A percentile compares a stretch with the other conserved stretches of the same genome.
These are phyloP conservation scores for Musa schizocarpa DNA, from an alignment of 176 grass and related monocot genomes.

Conservation along the genomic window DNA sequence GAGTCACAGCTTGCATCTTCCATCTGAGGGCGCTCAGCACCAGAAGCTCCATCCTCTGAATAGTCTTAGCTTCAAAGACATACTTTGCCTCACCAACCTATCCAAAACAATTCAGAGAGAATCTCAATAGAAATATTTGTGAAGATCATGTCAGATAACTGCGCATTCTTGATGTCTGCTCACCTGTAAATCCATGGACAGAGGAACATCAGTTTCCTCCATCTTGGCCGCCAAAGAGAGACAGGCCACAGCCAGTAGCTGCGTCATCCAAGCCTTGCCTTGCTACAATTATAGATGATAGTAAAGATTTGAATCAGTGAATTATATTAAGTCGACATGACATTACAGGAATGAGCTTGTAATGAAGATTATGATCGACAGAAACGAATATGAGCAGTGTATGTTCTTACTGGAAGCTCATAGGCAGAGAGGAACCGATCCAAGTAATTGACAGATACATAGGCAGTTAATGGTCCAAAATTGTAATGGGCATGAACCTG, in stretches of 20 bases:
- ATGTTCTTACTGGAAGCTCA: neutral
- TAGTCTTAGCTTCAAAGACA: neutral
- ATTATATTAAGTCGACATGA: neutral
- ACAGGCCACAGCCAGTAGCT: neutral
- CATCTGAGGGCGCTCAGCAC: neutral
- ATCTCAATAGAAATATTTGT: neutral
- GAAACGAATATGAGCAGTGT: neutral
- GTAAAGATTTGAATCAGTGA: neutral
- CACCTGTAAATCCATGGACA: neutral
- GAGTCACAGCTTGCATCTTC: slow-evolving; percentile 1
- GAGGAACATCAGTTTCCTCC: neutral
- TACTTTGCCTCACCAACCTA: neutral
- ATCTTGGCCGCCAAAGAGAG: neutral
- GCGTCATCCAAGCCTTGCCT: neutral
- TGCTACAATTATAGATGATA: neutral
- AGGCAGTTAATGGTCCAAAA: neutral
- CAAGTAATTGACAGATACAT: neutral
- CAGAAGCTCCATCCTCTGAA: neutral
- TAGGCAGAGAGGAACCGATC: neutral
- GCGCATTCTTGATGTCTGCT: neutral
- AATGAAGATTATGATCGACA: neutral
- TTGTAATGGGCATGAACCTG: neutral
- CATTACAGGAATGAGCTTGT: neutral
- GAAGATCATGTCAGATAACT: neutral
- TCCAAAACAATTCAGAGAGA: neutral